Conservation (phyloP, 2,329 filamentous ascomycete genomes). For the Ascochyta viciae-villosae region DNA sequence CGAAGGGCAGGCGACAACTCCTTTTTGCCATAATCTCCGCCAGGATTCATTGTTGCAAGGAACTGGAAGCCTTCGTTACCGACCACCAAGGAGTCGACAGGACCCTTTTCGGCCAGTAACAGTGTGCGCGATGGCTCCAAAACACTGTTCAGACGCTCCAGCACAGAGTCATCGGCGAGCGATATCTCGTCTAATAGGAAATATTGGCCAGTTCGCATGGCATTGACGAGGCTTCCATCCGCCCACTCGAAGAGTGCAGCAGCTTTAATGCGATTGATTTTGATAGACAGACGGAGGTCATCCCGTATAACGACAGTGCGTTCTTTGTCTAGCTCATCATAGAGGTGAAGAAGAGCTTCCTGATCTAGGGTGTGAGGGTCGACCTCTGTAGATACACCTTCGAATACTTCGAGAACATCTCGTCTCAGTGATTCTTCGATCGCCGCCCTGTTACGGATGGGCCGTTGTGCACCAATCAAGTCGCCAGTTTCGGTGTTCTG, state of each 20-base stretch:
- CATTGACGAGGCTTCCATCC: constrained; percentile 90
- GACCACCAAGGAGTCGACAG: constrained; percentile 78
- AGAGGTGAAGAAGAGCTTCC: constrained; percentile 62
- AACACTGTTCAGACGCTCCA: constrained; percentile 95
- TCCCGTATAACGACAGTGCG: constrained; percentile 56
- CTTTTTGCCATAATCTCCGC: constrained; percentile 97
- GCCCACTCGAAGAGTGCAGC: constrained; percentile 96
- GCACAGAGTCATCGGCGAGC: constrained; percentile 93
- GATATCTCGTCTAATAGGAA: constrained; percentile 98
- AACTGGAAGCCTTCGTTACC: constrained; percentile 88
- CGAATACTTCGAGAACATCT: constrained; percentile 61
- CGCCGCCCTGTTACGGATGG: constrained; percentile 81
- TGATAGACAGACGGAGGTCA: constrained; percentile 50
- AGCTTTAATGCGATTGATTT: constrained; percentile 64
- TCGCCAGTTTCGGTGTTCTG: constrained; percentile 98
- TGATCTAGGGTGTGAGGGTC: constrained; percentile 33
- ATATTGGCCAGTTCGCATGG: constrained; percentile 88
- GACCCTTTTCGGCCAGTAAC: constrained; percentile 91
- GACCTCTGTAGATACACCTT: constrained; percentile 12
- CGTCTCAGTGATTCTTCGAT: constrained; percentile 70
- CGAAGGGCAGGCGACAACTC: constrained; percentile 93
- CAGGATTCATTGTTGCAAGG: constrained; percentile 98
- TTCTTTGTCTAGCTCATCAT: constrained; percentile 61
- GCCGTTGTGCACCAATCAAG: constrained; percentile 92
- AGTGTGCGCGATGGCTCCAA: constrained; percentile 87